Conservation (phyloP, 2,329 filamentous ascomycete species). For the Neonectria magnoliae region DNA sequence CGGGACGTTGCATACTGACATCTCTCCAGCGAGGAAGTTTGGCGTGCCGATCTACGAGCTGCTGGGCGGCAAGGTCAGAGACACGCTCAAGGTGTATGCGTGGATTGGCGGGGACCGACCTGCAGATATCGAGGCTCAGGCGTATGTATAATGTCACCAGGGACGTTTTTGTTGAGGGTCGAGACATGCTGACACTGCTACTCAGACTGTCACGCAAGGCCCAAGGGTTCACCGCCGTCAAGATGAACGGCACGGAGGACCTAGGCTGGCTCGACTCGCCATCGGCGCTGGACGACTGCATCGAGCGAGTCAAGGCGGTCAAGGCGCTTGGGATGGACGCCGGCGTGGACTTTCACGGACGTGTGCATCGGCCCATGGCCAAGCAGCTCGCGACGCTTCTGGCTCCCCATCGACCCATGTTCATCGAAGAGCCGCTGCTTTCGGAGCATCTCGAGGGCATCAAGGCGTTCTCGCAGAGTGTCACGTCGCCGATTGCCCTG, state of each 20-base stretch:
- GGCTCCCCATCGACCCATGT: conserved; percentile 75
- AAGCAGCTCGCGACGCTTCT: conserved; percentile 76
- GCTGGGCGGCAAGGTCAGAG: conserved; percentile 77
- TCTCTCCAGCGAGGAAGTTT: conserved; percentile 52
- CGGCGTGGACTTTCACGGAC: conserved; percentile 81
- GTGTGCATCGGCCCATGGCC: conserved; percentile 82
- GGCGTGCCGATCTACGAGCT: conserved; percentile 78
- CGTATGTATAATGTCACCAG: conserved; percentile 52
- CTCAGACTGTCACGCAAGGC: conserved; percentile 61
- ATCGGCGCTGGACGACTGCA: conserved; percentile 66
- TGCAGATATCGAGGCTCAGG: conserved; percentile 70
- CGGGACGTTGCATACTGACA: neutral
- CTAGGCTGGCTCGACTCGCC: conserved; percentile 81
- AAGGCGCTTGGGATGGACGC: conserved; percentile 76
- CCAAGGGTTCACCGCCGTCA: conserved; percentile 74
- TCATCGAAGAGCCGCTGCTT: conserved; percentile 79
- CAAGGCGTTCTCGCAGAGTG: conserved; percentile 47
- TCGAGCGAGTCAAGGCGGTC: conserved; percentile 74
- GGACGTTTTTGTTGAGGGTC: neutral
- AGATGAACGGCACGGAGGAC: conserved; percentile 85
- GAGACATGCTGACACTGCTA: neutral
- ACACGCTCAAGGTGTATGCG: conserved; percentile 76
- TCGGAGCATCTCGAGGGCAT: conserved; percentile 75
- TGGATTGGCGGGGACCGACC: conserved; percentile 84
- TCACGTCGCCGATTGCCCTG: conserved; percentile 72